Evolutionary conservation across 768 basidiomycete genomes (phyloP).

Genomic region (Phanerochaete sordida): DNA sequence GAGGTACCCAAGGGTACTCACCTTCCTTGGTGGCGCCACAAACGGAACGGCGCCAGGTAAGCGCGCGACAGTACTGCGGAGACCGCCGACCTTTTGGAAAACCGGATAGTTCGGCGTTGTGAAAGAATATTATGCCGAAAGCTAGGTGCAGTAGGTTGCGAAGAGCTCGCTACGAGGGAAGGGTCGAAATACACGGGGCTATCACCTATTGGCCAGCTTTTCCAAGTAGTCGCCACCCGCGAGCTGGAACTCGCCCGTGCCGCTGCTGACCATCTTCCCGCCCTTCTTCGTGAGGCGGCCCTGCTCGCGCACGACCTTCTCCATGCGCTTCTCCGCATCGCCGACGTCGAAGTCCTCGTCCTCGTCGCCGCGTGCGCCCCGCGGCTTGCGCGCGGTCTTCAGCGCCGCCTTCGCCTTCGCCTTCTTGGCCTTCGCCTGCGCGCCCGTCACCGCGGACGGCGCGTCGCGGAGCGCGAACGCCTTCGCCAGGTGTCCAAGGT

Average conservation of each 20-base stretch:
- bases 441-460: slow-evolving; percentile 40
- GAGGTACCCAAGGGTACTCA: no score
- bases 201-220: slow-evolving; percentile 40
- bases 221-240: slow-evolving; percentile 60
- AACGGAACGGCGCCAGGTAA: no score
- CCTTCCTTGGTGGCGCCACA: no score
- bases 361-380: slow-evolving; percentile 10
- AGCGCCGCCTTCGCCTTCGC: background rate
- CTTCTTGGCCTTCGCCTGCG: slow-evolving; percentile 15
- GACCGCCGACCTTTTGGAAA: no score
- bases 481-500: slow-evolving; percentile 92
- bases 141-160: no score
- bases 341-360: slow-evolving; percentile 27
- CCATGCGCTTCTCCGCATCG: slow-evolving; percentile 82
- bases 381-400: slow-evolving; percentile 3
- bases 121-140: no score
- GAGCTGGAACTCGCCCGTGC: slow-evolving; percentile 75
- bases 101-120: no score
- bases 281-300: slow-evolving; percentile 78
- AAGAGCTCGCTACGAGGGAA: no score
- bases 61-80: no score
- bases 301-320: slow-evolving; percentile 76
- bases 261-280: slow-evolving; percentile 68
- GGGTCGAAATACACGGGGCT: no score
- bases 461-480: slow-evolving; percentile 89